Conservation (phyloP, 2,329 filamentous ascomycete species). For the Hymenoscyphus repandus region DNA sequence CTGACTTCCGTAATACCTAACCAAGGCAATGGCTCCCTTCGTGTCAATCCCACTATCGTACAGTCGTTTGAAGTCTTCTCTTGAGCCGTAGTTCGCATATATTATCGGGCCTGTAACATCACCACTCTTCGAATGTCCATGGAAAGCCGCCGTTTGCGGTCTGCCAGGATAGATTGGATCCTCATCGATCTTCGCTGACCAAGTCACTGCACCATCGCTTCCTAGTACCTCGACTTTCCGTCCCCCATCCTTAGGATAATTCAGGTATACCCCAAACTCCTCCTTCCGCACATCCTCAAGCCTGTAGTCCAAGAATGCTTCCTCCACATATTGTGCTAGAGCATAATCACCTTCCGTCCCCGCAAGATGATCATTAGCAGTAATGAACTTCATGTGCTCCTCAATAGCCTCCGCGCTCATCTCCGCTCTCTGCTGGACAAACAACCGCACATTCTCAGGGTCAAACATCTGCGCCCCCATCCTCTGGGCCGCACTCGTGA, state of each 20-base stretch:
- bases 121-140: constrained; percentile 82
- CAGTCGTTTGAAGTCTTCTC: constrained; percentile 73
- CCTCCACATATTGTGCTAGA: constrained; percentile 77
- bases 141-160: constrained; percentile 73
- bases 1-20: constrained; percentile 73
- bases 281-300: constrained; percentile 74
- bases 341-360: constrained; percentile 92
- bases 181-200: constrained; percentile 83
- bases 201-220: constrained; percentile 57
- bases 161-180: constrained; percentile 61
- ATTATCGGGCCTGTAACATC: constrained; percentile 82
- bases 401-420: constrained; percentile 52
- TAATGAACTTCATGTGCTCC: constrained; percentile 71
- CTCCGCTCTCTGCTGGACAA: constrained; percentile 70
- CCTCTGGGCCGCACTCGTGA: constrained; percentile 59
- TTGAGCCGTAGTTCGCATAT: constrained; percentile 87
- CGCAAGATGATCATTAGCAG: constrained; percentile 81
- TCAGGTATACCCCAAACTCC: constrained; percentile 83
- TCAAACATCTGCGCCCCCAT: constrained; percentile 71
- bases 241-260: constrained; percentile 77
- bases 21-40: constrained; percentile 75
- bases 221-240: constrained; percentile 77
- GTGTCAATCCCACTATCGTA: constrained; percentile 66
- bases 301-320: constrained; percentile 64
- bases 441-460: constrained; percentile 72